phyloP scores from a whole-genome alignment of 148 eudicot genomes.

The Rhododendron mucronatum region DNA sequence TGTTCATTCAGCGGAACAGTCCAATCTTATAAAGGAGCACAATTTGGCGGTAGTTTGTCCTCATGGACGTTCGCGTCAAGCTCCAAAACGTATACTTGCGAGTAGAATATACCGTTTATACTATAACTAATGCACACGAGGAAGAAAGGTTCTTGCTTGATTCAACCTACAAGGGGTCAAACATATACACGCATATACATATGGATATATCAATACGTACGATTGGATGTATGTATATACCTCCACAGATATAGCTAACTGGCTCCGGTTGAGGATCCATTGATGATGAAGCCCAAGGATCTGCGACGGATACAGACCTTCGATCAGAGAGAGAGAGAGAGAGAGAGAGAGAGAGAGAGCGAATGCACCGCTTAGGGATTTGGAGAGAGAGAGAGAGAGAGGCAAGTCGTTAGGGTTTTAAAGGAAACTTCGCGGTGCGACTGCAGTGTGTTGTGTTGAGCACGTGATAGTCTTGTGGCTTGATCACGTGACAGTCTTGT shows the following conservation, averaged over 20 bases:
- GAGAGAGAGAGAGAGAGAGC: background rate
- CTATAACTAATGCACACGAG: background rate
- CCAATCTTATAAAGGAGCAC: background rate
- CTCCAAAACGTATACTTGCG: background rate
- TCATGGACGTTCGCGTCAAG: too few species aligned
- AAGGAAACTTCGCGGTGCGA: background rate
- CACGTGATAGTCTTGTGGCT: background rate
- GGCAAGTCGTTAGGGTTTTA: background rate
- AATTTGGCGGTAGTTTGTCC: background rate
- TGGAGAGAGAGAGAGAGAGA: background rate
- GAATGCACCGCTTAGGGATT: background rate
- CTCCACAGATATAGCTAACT: constrained; percentile 77
- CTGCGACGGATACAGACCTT: background rate
- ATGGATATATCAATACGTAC: background rate
- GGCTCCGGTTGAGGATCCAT: constrained; percentile 85
- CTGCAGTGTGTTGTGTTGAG: background rate
- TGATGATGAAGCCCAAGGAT: background rate
- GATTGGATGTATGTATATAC: constrained; percentile 13
- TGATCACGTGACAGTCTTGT: background rate
- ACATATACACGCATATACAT: background rate
- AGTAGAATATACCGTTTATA: background rate
- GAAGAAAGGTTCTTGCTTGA: background rate
- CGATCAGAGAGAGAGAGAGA: background rate
- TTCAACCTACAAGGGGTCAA: background rate
- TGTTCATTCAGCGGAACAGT: background rate